Evolutionary conservation across 2,329 filamentous ascomycete species (phyloP).

Genomic region (Ophiostoma ulmi): DNA sequence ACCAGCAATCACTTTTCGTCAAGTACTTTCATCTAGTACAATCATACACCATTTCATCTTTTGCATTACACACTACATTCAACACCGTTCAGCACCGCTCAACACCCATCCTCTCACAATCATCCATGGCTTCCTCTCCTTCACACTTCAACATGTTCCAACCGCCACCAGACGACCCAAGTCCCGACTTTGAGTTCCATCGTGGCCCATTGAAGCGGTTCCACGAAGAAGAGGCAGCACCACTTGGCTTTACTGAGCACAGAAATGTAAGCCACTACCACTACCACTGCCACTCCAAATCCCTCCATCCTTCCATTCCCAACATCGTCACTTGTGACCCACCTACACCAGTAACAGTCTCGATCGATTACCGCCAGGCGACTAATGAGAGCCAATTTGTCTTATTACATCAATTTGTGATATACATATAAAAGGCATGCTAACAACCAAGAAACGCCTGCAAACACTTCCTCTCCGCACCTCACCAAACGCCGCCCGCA

Average conservation of each 20-base stretch:
- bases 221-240: slow-evolving; percentile 42
- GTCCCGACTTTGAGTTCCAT: slow-evolving; percentile 33
- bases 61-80: neutral
- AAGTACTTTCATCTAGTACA: neutral
- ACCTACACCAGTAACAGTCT: neutral
- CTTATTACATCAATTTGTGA: neutral
- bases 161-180: slow-evolving; percentile 12
- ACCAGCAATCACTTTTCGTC: neutral
- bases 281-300: neutral
- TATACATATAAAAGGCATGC: neutral
- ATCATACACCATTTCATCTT: neutral
- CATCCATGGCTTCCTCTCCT: neutral
- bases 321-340: slow-evolving; percentile 13
- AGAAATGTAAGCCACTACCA: slow-evolving; percentile 40
- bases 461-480: slow-evolving; percentile 49
- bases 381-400: neutral
- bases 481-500: slow-evolving; percentile 38
- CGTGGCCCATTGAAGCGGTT: slow-evolving; percentile 42
- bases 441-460: slow-evolving; percentile 46
- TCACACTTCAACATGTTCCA: slow-evolving; percentile 24
- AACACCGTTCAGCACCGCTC: neutral
- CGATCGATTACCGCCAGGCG: neutral
- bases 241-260: slow-evolving; percentile 46
- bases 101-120: neutral
- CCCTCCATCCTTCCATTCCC: neutral